Base-by-base conservation (phyloP, 2,329 filamentous ascomycete species). In the Leptographium flavum region DNA sequence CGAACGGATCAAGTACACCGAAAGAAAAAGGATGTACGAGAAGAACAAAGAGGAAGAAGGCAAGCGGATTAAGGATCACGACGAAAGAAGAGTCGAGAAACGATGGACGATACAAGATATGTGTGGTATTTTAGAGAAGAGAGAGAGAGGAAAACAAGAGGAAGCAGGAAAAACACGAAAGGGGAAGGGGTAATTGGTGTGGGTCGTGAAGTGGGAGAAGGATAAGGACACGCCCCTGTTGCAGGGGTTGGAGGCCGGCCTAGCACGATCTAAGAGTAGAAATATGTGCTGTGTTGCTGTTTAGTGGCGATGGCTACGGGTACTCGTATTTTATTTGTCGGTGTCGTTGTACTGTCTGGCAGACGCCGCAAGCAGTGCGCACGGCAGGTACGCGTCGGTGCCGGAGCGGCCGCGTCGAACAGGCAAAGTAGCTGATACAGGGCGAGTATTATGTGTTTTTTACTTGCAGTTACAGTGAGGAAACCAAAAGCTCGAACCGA, bases 101-200 rank as follows among this genome's bases (percentile, higher is more conserved):
- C 39, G 48, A 52, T 52, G 50, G 47, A 50, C 50, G 39, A 52
- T 44, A 45, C 19, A 39, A 45, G 40, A n/a, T 31, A 33, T 14
- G 39, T 37, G 23, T 35, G 42, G 36, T 38, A 42, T 40, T 9
- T 14, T 25, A 44, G 28, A 43, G 32, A 19, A 33, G 23, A 37
- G 32, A 36, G 30, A 27, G 21, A 43, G 42, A 45, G 30, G 21
- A 33, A 33, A 38, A 43, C 41, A 47, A 25, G 39, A 45, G 30
- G 22, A 23, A 43, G 28, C 14, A 39, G 23, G 40, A 42, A 33
- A 47, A 36, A 46, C 43, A 39, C 17, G 45, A 43, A 47, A 46
- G 39, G 41, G 46, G 44, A 45, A 43, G 39, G 45, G 45, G 39
- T 46, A 46, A 46, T 46, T 46, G 44, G 45, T 19, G 38, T 22